Base-by-base conservation (phyloP, 2,329 filamentous ascomycete genomes). In the Fusarium robinianum region DNA sequence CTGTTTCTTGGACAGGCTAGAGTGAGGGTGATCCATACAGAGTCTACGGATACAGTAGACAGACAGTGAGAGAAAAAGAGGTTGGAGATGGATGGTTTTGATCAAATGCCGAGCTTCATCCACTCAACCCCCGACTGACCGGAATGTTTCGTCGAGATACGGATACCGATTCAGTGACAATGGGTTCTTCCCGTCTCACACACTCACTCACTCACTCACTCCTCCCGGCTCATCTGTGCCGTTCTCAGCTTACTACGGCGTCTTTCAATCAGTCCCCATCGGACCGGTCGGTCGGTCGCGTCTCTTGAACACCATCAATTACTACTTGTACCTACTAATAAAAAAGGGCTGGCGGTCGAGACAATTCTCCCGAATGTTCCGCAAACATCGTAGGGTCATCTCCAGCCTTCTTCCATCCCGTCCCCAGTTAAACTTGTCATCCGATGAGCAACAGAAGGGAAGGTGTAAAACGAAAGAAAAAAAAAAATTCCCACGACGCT, bases 101-200 rank as follows among this genome's bases (percentile, higher is more conserved):
- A 27, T 22, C 15, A 32, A n/a, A 53, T 38, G 25, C 46, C 39
- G 32, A 50, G 29, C 21, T 51, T 46, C 17, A 36, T 33, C 47
- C 35, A 51, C 21, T 24, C 29, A n/a, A n/a, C n/a, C n/a, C n/a
- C 26, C n/a, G n/a, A n/a, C n/a, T n/a, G n/a, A 22, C 26, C 15
- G 5, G 37, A 11, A 18, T n/a, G 24, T 26, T 26, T 5, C 32
- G 15, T 24, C 40, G 34, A 48, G 42, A 30, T 46, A 35, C 35
- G 6, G 24, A 9, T 12, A 6, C 14, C n/a, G 8, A 26, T 9
- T 10, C 14, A n/a, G 24, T 26, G 24, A n/a, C 10, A 11, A 19
- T 17, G 31, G 18, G 24, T 17, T 46, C 31, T 35, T 33, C 31
- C 24, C 36, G 41, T 41, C 19, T 30, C 21, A 14, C 18, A 23